Percentiles rank a stretch among this genome's conserved stretches.
These are phyloP conservation scores for Picea abies DNA, from an alignment of 83 land plant genomes.

Conservation along the genomic window DNA sequence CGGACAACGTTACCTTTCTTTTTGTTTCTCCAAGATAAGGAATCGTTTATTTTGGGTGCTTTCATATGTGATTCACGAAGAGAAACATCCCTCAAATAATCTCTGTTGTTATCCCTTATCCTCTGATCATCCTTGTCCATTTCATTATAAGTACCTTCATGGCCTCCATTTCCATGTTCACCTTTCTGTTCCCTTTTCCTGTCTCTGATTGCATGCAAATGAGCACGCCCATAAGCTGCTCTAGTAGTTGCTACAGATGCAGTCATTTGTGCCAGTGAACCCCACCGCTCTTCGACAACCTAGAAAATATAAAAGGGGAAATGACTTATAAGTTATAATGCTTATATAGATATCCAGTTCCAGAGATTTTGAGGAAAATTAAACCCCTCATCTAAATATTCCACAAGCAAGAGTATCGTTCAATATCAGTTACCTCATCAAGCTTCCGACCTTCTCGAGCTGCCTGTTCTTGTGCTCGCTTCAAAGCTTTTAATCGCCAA, in stretches of 20 bases:
- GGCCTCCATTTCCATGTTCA: constrained; percentile 16
- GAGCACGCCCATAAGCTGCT: constrained; percentile 87
- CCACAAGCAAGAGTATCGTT: constrained; percentile 1
- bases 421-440: constrained; percentile 54
- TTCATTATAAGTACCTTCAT: constrained; percentile 7
- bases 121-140: constrained; percentile 18
- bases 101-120: constrained; percentile 22
- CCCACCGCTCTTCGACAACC: constrained; percentile 96
- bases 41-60: constrained; percentile 57
- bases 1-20: constrained; percentile 29
- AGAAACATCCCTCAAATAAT: constrained; percentile 47
- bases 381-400: not conserved
- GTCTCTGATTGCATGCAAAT: constrained; percentile 80
- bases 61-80: constrained; percentile 56
- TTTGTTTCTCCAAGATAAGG: constrained; percentile 70
- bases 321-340: not conserved
- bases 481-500: constrained; percentile 93
- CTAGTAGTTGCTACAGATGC: constrained; percentile 49
- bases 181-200: constrained; percentile 46
- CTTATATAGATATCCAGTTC: not conserved
- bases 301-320: constrained; percentile 22
- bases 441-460: constrained; percentile 82
- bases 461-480: constrained; percentile 94
- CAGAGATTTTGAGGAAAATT: not conserved
- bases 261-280: constrained; percentile 72